Base-by-base conservation (phyloP, 176 grass and related monocot genomes). In the Oryza meridionalis region DNA sequence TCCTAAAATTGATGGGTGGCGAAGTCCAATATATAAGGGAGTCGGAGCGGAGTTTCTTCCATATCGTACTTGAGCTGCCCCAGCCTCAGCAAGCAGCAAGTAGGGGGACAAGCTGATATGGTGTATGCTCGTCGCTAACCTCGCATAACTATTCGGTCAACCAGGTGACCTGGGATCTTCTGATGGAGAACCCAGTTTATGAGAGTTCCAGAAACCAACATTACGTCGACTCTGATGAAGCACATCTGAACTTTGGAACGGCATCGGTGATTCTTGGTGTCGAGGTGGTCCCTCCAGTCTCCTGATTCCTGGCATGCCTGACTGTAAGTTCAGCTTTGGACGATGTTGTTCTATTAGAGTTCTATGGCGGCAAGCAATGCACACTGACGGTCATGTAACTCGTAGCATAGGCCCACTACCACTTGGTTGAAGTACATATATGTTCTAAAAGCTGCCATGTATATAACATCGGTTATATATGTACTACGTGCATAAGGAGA, bases 21-120 rank as follows among this genome's bases (percentile, higher is more conserved):
- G 93, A 99, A 68, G 97, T 99, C 76, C 96, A 99, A 78, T 96
- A 96, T 43, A 94, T 96, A 26, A 94, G 93, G 75, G 96, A 96
- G 78, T 99, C 96, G 11, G 93, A 94, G 65, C 91, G 91, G 72
- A 94, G 96, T 89, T 96, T 87, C 91, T 99, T 96, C 89, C 86
- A 80, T 70, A 86, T 99, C 4, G 44, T 83, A 65, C 72, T 96
- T 0, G 93, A 99, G 74, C 93, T 96, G n/a, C 93, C 91, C 25
- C 91, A 77, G 33, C 70, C 85, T 77, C 74, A 16, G 25, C 83
- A 47, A 90, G 70, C 84, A 81, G 67, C 61, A 61, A 92, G 73
- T 77, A 87, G 84, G 72, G 91, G 86, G 66, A 79, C 59, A 50
- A 84, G 65, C 64, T 90, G 70, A 90, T 70, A 53, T 58, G 75